Evolutionary conservation across 192 early-diverging fungal genomes (phyloP), one percentile per base, ranked within the genome.

Genomic region (Umbelopsis sp.): DNA sequence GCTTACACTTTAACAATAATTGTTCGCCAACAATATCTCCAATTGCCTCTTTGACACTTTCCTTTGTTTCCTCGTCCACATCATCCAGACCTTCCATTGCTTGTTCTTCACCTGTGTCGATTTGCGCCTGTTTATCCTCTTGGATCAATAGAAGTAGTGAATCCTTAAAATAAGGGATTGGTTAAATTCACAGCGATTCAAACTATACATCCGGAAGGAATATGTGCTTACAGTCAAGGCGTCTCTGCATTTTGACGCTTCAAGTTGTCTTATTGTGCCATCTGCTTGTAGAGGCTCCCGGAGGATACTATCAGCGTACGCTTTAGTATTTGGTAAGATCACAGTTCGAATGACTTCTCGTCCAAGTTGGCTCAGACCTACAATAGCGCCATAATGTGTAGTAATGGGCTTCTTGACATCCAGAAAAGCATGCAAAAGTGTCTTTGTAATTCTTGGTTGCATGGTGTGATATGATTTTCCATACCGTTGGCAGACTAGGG

Each of bases 351-450:
- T 88, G 20, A 92, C 95, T 74, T 94, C 90, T 29, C 81, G 77
- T 0, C 97, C 96, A 41, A 98, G 84, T 22, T 85, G 80, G 24
- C 85, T 81, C 24, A 99, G 69, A 0, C 93, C 96, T 12, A 89
- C 77, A 22, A 98, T 89, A 0, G 95, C 93, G 21, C 98, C 98
- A 76, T 96, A 98, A 50, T 93, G 89, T 4, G 94, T 96, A 1
- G 90, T 85, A 31, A 93, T 77, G 5, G 92, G 87, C 72, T 95
- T 96, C 20, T 84, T 79, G 10, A 91, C 91, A 70, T 98, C 98
- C 53, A 98, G 74, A 45, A 98, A 95, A 6, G 96, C 95, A 2
- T 91, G 84, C 21, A 98, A 79, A 69, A 99, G 82, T 12, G 96
- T 97, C 71, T 94, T 92, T 5, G 93, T 92, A 44, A 96, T 89